Evolutionary conservation across 202 grass and related monocot species (phyloP).

Genomic region (Zoysia matrella): DNA sequence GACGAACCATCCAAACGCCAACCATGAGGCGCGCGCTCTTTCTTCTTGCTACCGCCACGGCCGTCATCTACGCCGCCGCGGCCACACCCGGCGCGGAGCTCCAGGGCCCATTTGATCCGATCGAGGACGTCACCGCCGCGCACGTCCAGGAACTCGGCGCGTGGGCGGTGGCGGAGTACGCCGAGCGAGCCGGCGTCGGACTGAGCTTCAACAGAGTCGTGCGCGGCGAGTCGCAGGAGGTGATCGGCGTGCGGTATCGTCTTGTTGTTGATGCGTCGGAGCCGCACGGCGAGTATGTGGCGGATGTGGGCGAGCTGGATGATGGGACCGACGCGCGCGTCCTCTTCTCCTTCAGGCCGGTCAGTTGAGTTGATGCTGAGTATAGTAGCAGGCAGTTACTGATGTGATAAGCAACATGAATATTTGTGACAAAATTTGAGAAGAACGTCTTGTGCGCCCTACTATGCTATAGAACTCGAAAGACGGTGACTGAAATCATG

Average conservation of each 20-base stretch:
- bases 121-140: neutral
- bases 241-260: neutral
- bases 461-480: neutral
- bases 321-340: neutral
- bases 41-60: neutral
- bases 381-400: neutral
- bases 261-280: neutral
- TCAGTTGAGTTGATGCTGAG: neutral
- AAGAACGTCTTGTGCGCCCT: neutral
- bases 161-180: constrained; percentile 13
- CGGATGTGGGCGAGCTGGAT: neutral
- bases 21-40: neutral
- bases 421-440: neutral
- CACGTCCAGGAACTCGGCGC: neutral
- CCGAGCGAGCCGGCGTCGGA: neutral
- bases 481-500: neutral
- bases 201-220: neutral
- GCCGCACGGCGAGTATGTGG: neutral
- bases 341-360: neutral
- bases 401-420: neutral
- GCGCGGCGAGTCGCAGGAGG: neutral
- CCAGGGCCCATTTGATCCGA: neutral
- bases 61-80: neutral
- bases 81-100: neutral
- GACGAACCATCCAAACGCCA: too few species aligned